Base-by-base conservation (phyloP, 768 basidiomycete genomes). In the Paxillus rubicundulus region DNA sequence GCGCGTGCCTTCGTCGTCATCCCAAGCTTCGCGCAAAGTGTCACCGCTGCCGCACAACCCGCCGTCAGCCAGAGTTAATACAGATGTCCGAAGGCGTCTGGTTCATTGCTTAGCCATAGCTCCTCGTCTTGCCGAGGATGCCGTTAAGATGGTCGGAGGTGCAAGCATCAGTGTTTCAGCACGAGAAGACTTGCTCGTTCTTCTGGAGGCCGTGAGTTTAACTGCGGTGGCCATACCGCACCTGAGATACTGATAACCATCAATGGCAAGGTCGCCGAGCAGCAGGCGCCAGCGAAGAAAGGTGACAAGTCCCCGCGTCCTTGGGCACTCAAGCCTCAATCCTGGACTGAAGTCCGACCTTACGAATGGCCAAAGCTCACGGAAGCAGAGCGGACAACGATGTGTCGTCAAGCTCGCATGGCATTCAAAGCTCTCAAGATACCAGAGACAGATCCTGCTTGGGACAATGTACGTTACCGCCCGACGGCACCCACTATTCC, bases 291-390 rank as follows among this genome's bases (percentile, higher is more conserved):
- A 0, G 53, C 66, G 28, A 74, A 64, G 57, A 75, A 65, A 28
- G 69, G 69, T 2, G 65, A 70, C 51, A 71, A 72, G 18, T 69
- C 74, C 8, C 65, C 74, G 2, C 71, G 72, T 51, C 60, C 57
- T 1, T 89, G 84, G 76, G 61, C 70, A 30, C 79, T 89, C 53
- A 86, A 82, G 56, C 69, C 75, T 20, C 61, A 67, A 17, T 70
- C 80, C 3, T 90, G 87, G 87, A 73, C 73, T 32, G 83, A 89
- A 60, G 83, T 89, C 21, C 82, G 85, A 6, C 88, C 88, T 0
- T 82, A 76, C 52, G 84, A 82, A 55, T 86, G 79, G 76, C 70
- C 75, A 1, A 72, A 71, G 27, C 71, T 86, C 24, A 70, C 72
- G 3, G 77, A 80, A 27, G 45, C 70, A 2, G 80, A 83, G 41